phyloP scores from a whole-genome alignment of 345 rosid species.

The Eucalyptus shirleyi region DNA sequence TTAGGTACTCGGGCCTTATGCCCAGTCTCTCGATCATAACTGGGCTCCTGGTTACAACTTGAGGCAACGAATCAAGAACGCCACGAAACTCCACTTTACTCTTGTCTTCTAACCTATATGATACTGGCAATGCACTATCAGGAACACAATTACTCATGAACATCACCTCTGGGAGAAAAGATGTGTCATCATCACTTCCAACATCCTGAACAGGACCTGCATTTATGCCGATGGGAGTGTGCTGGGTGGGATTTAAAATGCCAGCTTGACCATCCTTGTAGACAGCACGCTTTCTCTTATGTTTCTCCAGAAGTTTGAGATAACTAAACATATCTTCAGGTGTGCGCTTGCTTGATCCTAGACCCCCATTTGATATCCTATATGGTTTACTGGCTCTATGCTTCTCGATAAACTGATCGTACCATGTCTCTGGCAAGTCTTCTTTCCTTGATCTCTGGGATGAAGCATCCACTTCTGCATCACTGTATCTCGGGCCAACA shows the following conservation, averaged over 20 bases:
- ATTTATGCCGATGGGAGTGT: neutral
- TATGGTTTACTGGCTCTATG: constrained; percentile 37
- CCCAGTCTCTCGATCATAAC: constrained; percentile 87
- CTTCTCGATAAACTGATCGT: constrained; percentile 62
- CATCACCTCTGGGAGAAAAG: constrained; percentile 72
- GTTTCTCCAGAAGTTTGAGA: constrained; percentile 37
- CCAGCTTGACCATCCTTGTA: constrained; percentile 29
- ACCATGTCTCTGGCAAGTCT: constrained; percentile 90
- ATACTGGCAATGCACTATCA: constrained; percentile 48
- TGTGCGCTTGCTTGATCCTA: constrained; percentile 59
- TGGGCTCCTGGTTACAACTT: constrained; percentile 44
- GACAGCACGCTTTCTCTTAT: constrained; percentile 64
- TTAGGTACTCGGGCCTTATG: constrained; percentile 49
- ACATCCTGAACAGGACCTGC: constrained; percentile 30
- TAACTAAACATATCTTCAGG: constrained; percentile 72
- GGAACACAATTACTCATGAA: constrained; percentile 76
- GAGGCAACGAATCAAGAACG: constrained; percentile 70
- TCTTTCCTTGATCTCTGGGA: constrained; percentile 63
- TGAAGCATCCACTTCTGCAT: constrained; percentile 36
- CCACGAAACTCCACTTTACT: constrained; percentile 49
- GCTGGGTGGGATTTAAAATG: constrained; percentile 10
- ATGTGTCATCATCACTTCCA: constrained; percentile 39
- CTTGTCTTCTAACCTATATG: constrained; percentile 18
- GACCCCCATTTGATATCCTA: constrained; percentile 40
- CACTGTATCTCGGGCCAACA: constrained; percentile 36